phyloP scores from a whole-genome alignment of 2,329 filamentous ascomycete genomes.

The Botrytis porri region DNA sequence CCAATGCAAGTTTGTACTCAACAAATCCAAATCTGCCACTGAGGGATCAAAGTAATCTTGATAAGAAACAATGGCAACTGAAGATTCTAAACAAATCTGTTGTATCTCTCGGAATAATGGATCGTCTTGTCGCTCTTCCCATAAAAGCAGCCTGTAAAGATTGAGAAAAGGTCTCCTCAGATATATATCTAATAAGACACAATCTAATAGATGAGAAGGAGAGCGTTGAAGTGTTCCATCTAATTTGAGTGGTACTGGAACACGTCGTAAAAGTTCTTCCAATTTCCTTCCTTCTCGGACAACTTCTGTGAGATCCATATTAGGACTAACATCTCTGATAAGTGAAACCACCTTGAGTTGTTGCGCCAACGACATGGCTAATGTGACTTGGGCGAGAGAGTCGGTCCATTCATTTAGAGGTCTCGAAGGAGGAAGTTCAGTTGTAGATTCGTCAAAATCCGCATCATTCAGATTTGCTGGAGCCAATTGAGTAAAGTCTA shows the following conservation, averaged over 20 bases:
- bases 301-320: slow-evolving; percentile 7
- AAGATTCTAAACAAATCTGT: slow-evolving; percentile 19
- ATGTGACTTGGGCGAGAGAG: slow-evolving; percentile 19
- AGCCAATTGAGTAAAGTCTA: slow-evolving; percentile 50
- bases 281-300: slow-evolving; percentile 16
- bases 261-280: background rate
- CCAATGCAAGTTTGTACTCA: slow-evolving; percentile 19
- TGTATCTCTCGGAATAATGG: slow-evolving; percentile 13
- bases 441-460: slow-evolving; percentile 23
- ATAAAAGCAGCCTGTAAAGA: slow-evolving; percentile 18
- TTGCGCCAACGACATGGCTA: slow-evolving; percentile 16
- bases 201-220: slow-evolving; percentile 16
- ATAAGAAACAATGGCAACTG: slow-evolving; percentile 23
- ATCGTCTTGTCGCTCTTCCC: slow-evolving; percentile 17
- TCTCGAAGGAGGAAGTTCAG: slow-evolving; percentile 20
- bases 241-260: slow-evolving; percentile 1
- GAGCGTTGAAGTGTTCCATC: slow-evolving; percentile 7
- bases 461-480: slow-evolving; percentile 43
- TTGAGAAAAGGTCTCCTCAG: slow-evolving; percentile 22
- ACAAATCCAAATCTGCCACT: slow-evolving; percentile 5
- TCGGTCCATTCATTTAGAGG: slow-evolving; percentile 22
- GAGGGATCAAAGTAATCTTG: slow-evolving; percentile 23
- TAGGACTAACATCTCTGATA: slow-evolving; percentile 11
- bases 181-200: slow-evolving; percentile 20
- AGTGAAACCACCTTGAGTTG: slow-evolving; percentile 20